Base-by-base conservation (phyloP, 75 land plant species). In the Selaginella moellendorffii region DNA sequence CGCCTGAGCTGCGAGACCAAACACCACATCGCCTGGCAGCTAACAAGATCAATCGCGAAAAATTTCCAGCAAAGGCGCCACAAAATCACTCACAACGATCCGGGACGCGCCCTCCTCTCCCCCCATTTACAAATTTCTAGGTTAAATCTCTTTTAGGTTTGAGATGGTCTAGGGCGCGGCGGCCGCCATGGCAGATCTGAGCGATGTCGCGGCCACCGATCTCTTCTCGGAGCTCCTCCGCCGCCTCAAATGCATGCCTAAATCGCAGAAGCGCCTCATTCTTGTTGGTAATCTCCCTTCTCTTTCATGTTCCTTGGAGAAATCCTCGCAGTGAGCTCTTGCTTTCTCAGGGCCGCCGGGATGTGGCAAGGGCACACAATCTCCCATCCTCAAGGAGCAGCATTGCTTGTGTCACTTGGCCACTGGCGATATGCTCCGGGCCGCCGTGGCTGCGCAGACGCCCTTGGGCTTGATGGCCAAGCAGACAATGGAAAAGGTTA, bases 261-360 rank as follows among this genome's bases (percentile, higher is more conserved):
- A 90, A 72, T 79, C 84, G n/a, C 87, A 90, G 63, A 90, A 83
- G 65, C 91, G 96, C 30, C 75, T 86, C 73, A 78, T 86, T 68
- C 80, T 90, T 69, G 66, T 90, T 17, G 96, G 92, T 81, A 74
- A 2, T 30, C 53, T 12, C 28, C 2, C 1, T 2, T 25, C 2
- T 25, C 18, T 61, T 26, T 27, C n/a, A n/a, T n/a, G n/a, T n/a
- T n/a, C n/a, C n/a, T n/a, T n/a, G n/a, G n/a, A n/a, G n/a, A n/a
- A n/a, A n/a, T n/a, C n/a, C n/a, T n/a, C n/a, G n/a, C n/a, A n/a
- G n/a, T n/a, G n/a, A n/a, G n/a, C n/a, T n/a, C n/a, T n/a, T n/a
- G n/a, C n/a, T n/a, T n/a, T n/a, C n/a, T n/a, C 74, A 85, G 96
- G 96, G 30, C 97, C 97, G n/a, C 97, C 92, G 20, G 97, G 97